Evolutionary conservation across 164 flowering plant genomes (phyloP).

Genomic region (Nymphaea colorata): DNA sequence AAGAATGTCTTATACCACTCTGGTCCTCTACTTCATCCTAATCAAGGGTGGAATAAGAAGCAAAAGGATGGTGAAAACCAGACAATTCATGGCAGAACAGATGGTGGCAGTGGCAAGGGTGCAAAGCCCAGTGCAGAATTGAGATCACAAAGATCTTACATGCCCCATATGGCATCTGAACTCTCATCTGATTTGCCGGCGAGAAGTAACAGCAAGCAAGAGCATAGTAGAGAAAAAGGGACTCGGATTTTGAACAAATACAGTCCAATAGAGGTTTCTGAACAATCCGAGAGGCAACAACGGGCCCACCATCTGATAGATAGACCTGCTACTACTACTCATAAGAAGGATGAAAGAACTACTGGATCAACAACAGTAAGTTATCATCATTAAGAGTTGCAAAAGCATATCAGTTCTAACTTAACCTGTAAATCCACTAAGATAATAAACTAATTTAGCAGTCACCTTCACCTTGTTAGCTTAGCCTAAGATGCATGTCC

Average conservation of each 20-base stretch:
- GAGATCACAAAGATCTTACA: constrained; percentile 30
- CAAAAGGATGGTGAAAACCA: constrained; percentile 7
- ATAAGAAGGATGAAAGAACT: constrained; percentile 29
- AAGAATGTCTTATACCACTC: constrained; percentile 19
- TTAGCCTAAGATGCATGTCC: too few relatives aligned
- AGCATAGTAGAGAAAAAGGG: constrained; percentile 18
- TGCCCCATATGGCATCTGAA: constrained; percentile 8
- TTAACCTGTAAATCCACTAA: too few relatives aligned
- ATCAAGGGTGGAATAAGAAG: constrained; percentile 5
- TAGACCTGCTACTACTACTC: constrained; percentile 22
- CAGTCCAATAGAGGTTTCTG: constrained; percentile 21
- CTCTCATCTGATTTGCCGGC: constrained; percentile 19
- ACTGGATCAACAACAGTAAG: neutral
- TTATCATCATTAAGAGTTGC: neutral
- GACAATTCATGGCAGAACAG: neutral
- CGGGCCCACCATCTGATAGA: constrained; percentile 41
- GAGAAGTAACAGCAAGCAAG: constrained; percentile 30
- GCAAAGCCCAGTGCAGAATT: constrained; percentile 15
- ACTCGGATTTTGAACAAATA: constrained; percentile 19
- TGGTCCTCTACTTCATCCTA: constrained; percentile 21
- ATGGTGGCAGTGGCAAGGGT: constrained; percentile 5
- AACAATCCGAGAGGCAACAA: constrained; percentile 25
- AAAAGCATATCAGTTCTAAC: too few relatives aligned
- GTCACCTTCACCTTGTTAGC: too few relatives aligned
- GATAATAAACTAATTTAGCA: too few relatives aligned